Conservation (phyloP, 768 basidiomycete genomes). For the Rubroboletus pulcherrimus region DNA sequence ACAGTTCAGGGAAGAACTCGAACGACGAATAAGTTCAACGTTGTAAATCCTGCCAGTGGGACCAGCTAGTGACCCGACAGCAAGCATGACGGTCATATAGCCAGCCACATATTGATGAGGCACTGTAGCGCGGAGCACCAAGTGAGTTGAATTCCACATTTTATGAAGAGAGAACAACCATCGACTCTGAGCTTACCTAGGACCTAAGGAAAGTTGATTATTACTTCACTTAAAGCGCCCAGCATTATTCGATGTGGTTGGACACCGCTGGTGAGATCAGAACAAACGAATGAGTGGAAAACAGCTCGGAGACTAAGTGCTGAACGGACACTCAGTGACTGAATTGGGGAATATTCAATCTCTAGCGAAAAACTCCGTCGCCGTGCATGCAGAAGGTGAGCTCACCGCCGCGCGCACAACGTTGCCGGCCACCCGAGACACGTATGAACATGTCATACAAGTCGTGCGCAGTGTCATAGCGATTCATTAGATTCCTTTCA, state of each 20-base stretch:
- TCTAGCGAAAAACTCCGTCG: no score
- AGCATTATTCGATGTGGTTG: neutral
- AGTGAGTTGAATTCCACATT: neutral
- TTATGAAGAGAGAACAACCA: neutral
- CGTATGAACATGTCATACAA: neutral
- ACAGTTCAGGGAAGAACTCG: neutral
- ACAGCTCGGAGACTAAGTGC: neutral
- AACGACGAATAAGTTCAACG: neutral
- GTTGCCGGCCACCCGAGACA: neutral
- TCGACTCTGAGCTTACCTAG: neutral
- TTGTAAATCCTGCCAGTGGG: neutral
- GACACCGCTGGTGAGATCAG: neutral
- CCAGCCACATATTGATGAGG: no score
- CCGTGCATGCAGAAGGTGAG: neutral
- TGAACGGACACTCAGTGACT: no score
- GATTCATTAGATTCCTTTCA: neutral
- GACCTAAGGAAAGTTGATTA: neutral
- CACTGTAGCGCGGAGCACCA: neutral
- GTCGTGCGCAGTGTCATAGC: no score
- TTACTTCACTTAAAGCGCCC: neutral
- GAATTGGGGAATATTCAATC: neutral
- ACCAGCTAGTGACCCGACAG: neutral
- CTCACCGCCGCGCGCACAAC: neutral
- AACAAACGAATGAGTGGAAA: neutral
- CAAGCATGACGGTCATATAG: neutral